These are phyloP conservation scores for Mucuna pruriens DNA, from an alignment of 306 rosid species.

Conservation along the genomic window DNA sequence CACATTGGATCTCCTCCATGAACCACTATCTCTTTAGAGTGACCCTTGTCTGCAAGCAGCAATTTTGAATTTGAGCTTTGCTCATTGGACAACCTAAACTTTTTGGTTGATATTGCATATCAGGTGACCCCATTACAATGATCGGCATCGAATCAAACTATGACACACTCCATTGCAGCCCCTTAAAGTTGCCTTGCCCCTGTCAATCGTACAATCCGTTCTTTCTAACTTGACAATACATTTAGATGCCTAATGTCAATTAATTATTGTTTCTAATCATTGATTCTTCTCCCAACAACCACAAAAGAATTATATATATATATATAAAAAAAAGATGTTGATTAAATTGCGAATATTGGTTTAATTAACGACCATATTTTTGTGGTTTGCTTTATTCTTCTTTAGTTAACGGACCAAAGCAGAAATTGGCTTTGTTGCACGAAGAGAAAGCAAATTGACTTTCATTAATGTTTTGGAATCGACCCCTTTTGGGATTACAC, in stretches of 20 bases:
- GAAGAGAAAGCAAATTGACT: not conserved
- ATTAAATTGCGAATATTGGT: not conserved
- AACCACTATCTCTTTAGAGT: conserved; percentile 17
- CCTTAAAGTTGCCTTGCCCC: not conserved
- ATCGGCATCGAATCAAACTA: conserved; percentile 8
- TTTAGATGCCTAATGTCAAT: not conserved
- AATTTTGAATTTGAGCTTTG: conserved; percentile 23
- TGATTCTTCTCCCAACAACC: not conserved
- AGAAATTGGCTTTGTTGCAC: not conserved
- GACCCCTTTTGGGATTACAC: not conserved
- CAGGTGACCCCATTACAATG: conserved; percentile 28
- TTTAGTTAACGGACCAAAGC: not conserved
- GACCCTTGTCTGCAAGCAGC: conserved; percentile 26
- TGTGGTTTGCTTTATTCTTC: not conserved
- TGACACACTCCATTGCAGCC: conserved; percentile 19
- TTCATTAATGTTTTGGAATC: not conserved
- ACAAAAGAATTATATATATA: not conserved
- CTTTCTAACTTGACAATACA: not conserved
- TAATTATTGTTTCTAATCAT: not conserved
- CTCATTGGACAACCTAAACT: not conserved
- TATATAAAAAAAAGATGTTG: not conserved
- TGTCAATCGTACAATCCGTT: not conserved
- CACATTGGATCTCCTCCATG: conserved; percentile 26
- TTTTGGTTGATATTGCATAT: conserved; percentile 16
- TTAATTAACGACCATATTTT: not conserved